These are phyloP conservation scores for Saturnispora diversa DNA, from an alignment of 805 yeast species.

Conservation along the genomic window DNA sequence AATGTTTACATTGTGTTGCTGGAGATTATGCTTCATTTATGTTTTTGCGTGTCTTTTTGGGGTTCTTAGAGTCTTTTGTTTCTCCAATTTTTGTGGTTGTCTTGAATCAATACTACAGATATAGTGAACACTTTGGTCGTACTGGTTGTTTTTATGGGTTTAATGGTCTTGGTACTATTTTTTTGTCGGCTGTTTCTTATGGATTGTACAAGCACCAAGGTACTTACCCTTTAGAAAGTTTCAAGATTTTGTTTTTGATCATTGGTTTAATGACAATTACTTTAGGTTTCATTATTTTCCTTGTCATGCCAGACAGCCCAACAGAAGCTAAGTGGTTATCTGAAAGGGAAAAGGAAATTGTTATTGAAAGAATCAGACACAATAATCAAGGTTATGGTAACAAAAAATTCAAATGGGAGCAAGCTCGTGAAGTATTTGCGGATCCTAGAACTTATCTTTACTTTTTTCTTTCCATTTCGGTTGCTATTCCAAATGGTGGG, in stretches of 20 bases:
- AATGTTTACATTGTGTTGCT: constrained; percentile 25
- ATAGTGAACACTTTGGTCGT: constrained; percentile 36
- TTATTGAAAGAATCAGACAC: constrained; percentile 33
- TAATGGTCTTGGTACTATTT: constrained; percentile 13
- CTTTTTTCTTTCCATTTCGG: constrained; percentile 23
- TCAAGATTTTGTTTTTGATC: constrained; percentile 47
- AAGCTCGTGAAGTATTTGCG: constrained; percentile 35
- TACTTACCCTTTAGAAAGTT: constrained; percentile 14
- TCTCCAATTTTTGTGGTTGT: constrained; percentile 18
- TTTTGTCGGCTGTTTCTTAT: constrained; percentile 13
- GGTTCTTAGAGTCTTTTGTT: constrained; percentile 27
- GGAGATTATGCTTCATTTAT: constrained; percentile 29
- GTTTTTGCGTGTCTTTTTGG: constrained; percentile 30
- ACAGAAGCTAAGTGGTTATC: constrained; percentile 38
- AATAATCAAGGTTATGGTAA: constrained; percentile 32
- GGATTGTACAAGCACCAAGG: constrained; percentile 28
- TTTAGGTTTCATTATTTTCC: constrained; percentile 26
- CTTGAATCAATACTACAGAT: constrained; percentile 38
- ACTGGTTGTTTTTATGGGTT: constrained; percentile 32
- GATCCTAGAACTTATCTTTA: constrained; percentile 38
- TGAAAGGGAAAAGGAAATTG: constrained; percentile 30
- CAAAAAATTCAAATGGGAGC: constrained; percentile 36
- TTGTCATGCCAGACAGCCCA: constrained; percentile 46
- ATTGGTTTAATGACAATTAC: constrained; percentile 45
- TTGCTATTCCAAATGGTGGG: constrained; percentile 19